Evolutionary conservation across 1,139 yeast genomes (phyloP).

Genomic region (Candida tropicalis): DNA sequence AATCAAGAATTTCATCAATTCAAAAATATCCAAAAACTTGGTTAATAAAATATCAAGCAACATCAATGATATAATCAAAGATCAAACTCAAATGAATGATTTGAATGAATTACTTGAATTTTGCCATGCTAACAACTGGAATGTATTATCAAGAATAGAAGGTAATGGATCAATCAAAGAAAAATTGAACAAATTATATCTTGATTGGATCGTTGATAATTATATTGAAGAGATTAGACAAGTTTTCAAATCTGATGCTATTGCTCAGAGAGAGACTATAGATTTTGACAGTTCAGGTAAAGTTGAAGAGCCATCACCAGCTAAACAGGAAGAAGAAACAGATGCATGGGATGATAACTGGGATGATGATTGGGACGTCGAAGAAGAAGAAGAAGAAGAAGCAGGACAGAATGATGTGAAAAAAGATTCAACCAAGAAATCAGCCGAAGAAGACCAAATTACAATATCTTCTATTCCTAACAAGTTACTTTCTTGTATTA

Average conservation of each 20-base stretch:
- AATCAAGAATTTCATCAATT: constrained; percentile 30
- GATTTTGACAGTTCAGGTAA: constrained; percentile 15
- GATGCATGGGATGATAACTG: constrained; percentile 26
- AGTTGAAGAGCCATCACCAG: constrained; percentile 1
- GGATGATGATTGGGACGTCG: constrained; percentile 29
- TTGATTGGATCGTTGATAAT: constrained; percentile 34
- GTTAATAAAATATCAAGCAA: constrained; percentile 34
- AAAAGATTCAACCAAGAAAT: neutral
- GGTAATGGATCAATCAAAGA: constrained; percentile 17
- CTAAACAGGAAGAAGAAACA: constrained; percentile 15
- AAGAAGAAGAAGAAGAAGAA: constrained; percentile 14
- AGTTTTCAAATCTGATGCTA: constrained; percentile 18
- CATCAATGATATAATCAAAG: constrained; percentile 28
- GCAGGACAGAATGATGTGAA: constrained; percentile 3
- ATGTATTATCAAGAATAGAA: constrained; percentile 25
- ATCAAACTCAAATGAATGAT: constrained; percentile 20
- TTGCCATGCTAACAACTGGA: constrained; percentile 32
- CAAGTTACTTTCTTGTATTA: constrained; percentile 23
- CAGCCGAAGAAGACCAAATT: constrained; percentile 6
- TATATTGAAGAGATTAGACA: constrained; percentile 27
- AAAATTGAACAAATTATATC: constrained; percentile 30
- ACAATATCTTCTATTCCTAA: constrained; percentile 25
- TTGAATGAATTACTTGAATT: constrained; percentile 28
- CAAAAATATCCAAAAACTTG: constrained; percentile 34
- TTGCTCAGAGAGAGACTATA: constrained; percentile 15